These are phyloP conservation scores for Lichenothelia convexa DNA, from an alignment of 495 filamentous ascomycete species.

Conservation along the genomic window DNA sequence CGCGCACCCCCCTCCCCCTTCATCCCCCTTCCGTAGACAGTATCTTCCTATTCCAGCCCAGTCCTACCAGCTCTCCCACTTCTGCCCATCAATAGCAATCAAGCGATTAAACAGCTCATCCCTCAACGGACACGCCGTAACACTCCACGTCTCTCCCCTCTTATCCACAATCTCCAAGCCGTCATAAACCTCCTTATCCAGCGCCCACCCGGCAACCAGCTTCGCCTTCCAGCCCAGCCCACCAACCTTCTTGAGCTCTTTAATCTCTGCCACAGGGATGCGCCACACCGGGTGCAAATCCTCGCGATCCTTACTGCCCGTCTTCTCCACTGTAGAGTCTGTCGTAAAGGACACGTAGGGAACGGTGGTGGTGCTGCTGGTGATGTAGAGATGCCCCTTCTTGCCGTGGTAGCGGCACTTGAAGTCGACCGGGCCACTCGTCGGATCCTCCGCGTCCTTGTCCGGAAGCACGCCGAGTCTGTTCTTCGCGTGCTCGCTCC, in stretches of 20 bases:
- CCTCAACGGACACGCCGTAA: slow-evolving; percentile 57
- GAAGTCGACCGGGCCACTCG: slow-evolving; percentile 56
- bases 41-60: not conserved
- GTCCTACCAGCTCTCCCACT: slow-evolving; percentile 62
- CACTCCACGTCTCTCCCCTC: slow-evolving; percentile 31
- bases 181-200: slow-evolving; percentile 59
- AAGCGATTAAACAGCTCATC: slow-evolving; percentile 79
- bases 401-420: slow-evolving; percentile 51
- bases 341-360: slow-evolving; percentile 41
- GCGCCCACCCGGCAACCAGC: slow-evolving; percentile 64
- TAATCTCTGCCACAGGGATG: slow-evolving; percentile 40
- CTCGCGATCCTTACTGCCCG: slow-evolving; percentile 31
- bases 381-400: slow-evolving; percentile 52
- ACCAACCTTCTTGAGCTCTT: slow-evolving; percentile 63
- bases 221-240: slow-evolving; percentile 83
- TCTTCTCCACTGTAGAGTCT: slow-evolving; percentile 24
- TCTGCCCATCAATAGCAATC: slow-evolving; percentile 65
- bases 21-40: too few relatives aligned
- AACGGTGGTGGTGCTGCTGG: slow-evolving; percentile 35
- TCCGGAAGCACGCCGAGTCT: slow-evolving; percentile 50
- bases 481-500: slow-evolving; percentile 47
- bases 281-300: slow-evolving; percentile 38
- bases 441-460: slow-evolving; percentile 19
- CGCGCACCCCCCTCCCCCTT: too few relatives aligned
- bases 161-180: slow-evolving; percentile 50